Conservation (phyloP, 805 yeast species). For the Maudiozyma barnettii region DNA sequence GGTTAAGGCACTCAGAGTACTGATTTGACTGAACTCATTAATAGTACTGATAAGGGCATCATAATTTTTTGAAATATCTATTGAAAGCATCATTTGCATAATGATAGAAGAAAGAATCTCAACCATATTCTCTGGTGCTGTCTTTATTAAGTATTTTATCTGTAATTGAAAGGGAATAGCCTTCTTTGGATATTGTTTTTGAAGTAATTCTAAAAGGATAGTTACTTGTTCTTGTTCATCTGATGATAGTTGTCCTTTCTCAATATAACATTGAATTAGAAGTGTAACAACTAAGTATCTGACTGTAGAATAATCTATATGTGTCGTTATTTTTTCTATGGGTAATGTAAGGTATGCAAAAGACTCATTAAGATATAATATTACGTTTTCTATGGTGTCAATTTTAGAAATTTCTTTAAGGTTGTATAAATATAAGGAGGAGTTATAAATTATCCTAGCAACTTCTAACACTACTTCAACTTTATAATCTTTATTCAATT, state of each 20-base stretch:
- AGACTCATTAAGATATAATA: slow-evolving; percentile 15
- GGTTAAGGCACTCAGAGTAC: slow-evolving; percentile 23
- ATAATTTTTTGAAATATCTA: slow-evolving; percentile 17
- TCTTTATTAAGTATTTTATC: slow-evolving; percentile 13
- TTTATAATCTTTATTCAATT: slow-evolving; percentile 9
- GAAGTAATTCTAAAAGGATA: slow-evolving; percentile 17
- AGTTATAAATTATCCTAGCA: slow-evolving; percentile 29
- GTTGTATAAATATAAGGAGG: not conserved
- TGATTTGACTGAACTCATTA: slow-evolving; percentile 19
- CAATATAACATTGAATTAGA: slow-evolving; percentile 23
- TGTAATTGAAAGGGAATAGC: slow-evolving; percentile 27
- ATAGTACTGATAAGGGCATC: slow-evolving; percentile 21
- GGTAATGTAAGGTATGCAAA: slow-evolving; percentile 10
- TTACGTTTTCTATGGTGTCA: not conserved
- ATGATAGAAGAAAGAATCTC: slow-evolving; percentile 23
- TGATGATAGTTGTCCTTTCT: slow-evolving; percentile 1
- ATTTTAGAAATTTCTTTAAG: not conserved
- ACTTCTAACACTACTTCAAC: slow-evolving; percentile 21
- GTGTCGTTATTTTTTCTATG: slow-evolving; percentile 7
- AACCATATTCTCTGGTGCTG: slow-evolving; percentile 2
- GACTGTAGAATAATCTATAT: slow-evolving; percentile 14
- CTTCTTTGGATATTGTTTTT: slow-evolving; percentile 20
- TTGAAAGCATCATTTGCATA: slow-evolving; percentile 31
- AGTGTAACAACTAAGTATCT: slow-evolving; percentile 20
- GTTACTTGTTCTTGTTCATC: slow-evolving; percentile 6